These are phyloP conservation scores for Ceratorhiza oryzae-sativae DNA, from an alignment of 1,284 basidiomycete species.

Conservation along the genomic window DNA sequence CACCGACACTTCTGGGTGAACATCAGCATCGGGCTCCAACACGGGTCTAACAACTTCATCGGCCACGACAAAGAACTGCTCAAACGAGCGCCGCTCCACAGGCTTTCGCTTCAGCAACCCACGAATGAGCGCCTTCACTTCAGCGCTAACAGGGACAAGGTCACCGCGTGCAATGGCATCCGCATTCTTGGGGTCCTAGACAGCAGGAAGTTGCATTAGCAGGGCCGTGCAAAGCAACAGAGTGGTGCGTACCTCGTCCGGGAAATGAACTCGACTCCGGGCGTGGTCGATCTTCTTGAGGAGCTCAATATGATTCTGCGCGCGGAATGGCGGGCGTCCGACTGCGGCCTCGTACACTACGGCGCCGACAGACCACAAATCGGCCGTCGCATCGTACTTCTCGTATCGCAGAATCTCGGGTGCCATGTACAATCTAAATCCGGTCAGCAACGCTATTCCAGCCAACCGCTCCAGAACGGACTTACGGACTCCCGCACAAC, in stretches of 20 bases:
- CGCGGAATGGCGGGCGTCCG: slow-evolving; percentile 92
- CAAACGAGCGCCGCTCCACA: slow-evolving; percentile 85
- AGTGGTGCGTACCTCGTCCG: slow-evolving; percentile 72
- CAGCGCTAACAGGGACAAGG: slow-evolving; percentile 69
- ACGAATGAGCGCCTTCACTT: slow-evolving; percentile 90
- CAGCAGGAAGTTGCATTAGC: not conserved
- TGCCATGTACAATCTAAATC: slow-evolving; percentile 92
- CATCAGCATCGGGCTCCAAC: slow-evolving; percentile 68
- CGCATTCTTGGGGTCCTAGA: slow-evolving; percentile 51
- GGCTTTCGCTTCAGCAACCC: slow-evolving; percentile 84
- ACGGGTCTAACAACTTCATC: slow-evolving; percentile 80
- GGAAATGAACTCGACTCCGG: slow-evolving; percentile 83
- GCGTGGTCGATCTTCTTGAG: slow-evolving; percentile 87
- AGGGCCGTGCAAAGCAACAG: not conserved
- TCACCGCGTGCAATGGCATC: slow-evolving; percentile 37
- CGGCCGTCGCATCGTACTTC: slow-evolving; percentile 97
- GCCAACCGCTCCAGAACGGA: slow-evolving; percentile 42
- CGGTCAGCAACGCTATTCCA: not conserved
- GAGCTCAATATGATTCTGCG: slow-evolving; percentile 95
- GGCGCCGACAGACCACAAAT: slow-evolving; percentile 97
- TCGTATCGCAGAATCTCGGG: slow-evolving; percentile 97
- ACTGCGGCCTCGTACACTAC: slow-evolving; percentile 96
- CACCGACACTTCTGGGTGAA: slow-evolving; percentile 43
- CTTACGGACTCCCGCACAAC: slow-evolving; percentile 94
- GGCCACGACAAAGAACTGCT: slow-evolving; percentile 79